Base-by-base conservation (phyloP, 371 early-diverging fungal genomes). In the Apophysomyces trapeziformis region DNA sequence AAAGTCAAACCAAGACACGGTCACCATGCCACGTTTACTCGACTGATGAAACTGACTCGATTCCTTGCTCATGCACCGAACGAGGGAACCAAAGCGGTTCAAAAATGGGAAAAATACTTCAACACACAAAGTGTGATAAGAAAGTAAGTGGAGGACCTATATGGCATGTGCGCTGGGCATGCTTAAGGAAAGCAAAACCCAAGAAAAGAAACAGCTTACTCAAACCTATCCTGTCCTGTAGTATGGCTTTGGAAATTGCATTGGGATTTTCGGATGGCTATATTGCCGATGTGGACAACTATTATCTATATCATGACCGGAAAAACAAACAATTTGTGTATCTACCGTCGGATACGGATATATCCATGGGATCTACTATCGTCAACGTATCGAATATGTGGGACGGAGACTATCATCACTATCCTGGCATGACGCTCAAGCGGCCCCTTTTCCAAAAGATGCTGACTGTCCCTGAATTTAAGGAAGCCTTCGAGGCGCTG, bases 291-390 rank as follows among this genome's bases (percentile, higher is more conserved):
- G 38, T 35, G 14, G 66, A 72, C 67, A 72, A 72, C 38, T 72
- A 72, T 54, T 68, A 62, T 50, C 38, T 72, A n/a, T 72, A 72
- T 50, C 63, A 72, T 41, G 21, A 39, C 38, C 63, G n/a, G 4
- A 39, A 47, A 26, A 18, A 61, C 5, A n/a, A 58, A 5, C 63
- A 64, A 0, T 75, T 72, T 36, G 61, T 73, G 7, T 81, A 67
- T 36, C 62, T 78, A 0, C 54, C 77, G 18, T 67, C 75, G 6
- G 82, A 82, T 57, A 35, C 77, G 47, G 79, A 82, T 43, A 35
- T 67, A 0, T 73, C 74, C 0, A 13, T 77, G 7, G 82, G 82
- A 4, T 66, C 62, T 37, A 61, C 60, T 21, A 54, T 70, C 11
- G 39, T 68, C 8, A 50, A n/a, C 2, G 7, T 70, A 4, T 62